Conservation (phyloP, 2,329 filamentous ascomycete species). For the Calonectria montana region DNA sequence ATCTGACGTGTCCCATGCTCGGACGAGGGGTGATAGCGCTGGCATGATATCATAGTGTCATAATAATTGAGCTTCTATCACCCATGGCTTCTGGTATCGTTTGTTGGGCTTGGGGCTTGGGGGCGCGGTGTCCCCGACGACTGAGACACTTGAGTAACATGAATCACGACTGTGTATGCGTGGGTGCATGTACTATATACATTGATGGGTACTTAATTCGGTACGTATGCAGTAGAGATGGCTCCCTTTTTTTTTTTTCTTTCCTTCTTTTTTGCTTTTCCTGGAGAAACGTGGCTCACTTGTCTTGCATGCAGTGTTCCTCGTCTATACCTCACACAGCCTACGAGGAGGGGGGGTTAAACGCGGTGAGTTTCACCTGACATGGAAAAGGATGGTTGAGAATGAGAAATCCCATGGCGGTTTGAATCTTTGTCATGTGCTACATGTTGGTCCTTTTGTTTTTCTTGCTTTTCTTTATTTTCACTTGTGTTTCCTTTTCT, state of each 20-base stretch:
- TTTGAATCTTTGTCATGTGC: not conserved
- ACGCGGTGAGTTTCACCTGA: not conserved
- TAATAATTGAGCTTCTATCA: conserved; percentile 1
- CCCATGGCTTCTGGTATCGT: not conserved
- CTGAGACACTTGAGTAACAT: not conserved
- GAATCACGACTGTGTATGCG: not conserved
- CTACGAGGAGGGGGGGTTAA: not conserved
- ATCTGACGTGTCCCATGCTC: not conserved
- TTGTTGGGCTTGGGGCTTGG: not conserved
- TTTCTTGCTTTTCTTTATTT: not conserved
- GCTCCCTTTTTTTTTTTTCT: not conserved
- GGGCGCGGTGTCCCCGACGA: not conserved
- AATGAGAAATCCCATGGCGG: not conserved
- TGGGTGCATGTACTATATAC: not conserved
- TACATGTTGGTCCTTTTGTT: not conserved
- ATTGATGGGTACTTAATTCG: not conserved
- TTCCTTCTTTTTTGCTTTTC: not conserved
- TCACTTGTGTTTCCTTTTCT: not conserved
- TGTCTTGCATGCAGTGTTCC: not conserved
- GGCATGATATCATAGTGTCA: conserved; percentile 6
- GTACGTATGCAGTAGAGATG: not conserved
- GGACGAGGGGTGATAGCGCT: not conserved
- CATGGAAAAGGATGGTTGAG: not conserved
- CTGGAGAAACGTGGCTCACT: not conserved
- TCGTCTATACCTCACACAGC: not conserved